Conservation (phyloP, 352 stramenopile genomes). For the Globisporangium paroecandrum region DNA sequence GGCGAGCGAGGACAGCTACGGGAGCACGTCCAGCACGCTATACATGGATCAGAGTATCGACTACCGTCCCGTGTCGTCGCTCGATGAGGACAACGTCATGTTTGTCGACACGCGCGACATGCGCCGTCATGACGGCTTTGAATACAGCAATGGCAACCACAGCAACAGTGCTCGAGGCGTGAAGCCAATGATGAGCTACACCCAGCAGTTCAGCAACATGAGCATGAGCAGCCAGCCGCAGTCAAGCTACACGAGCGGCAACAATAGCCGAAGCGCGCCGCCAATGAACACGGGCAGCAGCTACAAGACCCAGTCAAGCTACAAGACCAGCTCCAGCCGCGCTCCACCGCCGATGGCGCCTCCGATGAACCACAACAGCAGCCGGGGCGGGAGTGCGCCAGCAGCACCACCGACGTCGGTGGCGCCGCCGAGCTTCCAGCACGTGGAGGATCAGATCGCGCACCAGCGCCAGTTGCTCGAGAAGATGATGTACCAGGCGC, state of each 20-base stretch:
- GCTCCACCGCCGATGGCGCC: neutral
- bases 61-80: constrained; percentile 22
- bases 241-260: neutral
- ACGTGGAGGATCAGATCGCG: constrained; percentile 60
- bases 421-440: constrained; percentile 24
- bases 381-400: neutral
- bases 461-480: constrained; percentile 59
- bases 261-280: neutral
- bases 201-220: constrained; percentile 9
- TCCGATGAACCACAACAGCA: neutral
- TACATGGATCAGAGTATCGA: constrained; percentile 25
- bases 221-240: neutral
- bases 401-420: neutral
- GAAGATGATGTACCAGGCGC: constrained; percentile 60
- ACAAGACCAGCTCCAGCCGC: neutral
- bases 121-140: constrained; percentile 20
- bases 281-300: neutral
- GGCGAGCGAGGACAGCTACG: constrained; percentile 44
- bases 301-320: neutral
- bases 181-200: constrained; percentile 1
- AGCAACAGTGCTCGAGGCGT: neutral
- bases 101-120: constrained; percentile 41
- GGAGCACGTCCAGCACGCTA: constrained; percentile 14
- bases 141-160: neutral
- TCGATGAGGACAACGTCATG: constrained; percentile 41